Conservation (phyloP, 2,329 filamentous ascomycete species). For the Tolypocladium cylindrosporum region DNA sequence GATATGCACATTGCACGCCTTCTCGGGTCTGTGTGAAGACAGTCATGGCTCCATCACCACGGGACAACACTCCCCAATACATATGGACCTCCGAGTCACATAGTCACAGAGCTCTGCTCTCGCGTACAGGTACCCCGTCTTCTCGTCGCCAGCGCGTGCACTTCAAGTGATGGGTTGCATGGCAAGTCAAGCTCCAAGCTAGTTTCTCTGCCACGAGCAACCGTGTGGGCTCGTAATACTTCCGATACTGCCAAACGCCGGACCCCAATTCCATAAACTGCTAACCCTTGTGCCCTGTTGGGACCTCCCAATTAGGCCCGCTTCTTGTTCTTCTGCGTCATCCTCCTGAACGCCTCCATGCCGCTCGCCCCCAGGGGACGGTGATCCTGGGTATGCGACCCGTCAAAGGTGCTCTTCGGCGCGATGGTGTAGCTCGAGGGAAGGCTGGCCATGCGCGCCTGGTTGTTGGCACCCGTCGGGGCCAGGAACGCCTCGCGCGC, state of each 20-base stretch:
- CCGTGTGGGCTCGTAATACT: neutral
- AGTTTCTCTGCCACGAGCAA: too few relatives aligned
- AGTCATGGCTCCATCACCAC: too few relatives aligned
- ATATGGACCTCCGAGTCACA: neutral
- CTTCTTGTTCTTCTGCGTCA: conserved; percentile 56
- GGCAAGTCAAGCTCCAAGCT: neutral
- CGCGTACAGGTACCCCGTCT: neutral
- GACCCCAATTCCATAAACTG: neutral
- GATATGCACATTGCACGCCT: too few relatives aligned
- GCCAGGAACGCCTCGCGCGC: conserved; percentile 42
- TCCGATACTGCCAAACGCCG: neutral
- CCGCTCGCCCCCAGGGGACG: conserved; percentile 54
- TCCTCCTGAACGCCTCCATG: conserved; percentile 54
- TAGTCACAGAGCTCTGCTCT: neutral
- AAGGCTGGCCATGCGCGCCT: conserved; percentile 44
- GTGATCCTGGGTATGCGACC: conserved; percentile 38
- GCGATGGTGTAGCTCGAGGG: conserved; percentile 50
- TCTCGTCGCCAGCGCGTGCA: neutral
- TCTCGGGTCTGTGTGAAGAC: too few relatives aligned
- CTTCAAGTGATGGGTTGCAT: neutral
- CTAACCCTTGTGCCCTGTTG: neutral
- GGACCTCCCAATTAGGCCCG: conserved; percentile 8
- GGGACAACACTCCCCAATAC: neutral
- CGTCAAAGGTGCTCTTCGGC: conserved; percentile 52
- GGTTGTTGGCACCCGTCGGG: conserved; percentile 42